phyloP scores from a whole-genome alignment of 371 early-diverging fungal species.

The Mucor irregularis region DNA sequence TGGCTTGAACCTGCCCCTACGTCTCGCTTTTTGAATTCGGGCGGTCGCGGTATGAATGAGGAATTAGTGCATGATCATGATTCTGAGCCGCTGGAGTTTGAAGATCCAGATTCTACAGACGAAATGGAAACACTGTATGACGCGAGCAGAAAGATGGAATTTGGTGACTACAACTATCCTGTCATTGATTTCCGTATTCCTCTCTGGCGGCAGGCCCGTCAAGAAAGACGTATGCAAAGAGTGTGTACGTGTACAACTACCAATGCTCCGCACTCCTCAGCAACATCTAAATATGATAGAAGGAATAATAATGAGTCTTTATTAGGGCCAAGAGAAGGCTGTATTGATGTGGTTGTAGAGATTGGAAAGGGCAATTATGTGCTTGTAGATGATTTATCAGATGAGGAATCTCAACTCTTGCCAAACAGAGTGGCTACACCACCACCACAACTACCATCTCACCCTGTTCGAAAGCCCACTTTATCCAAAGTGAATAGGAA shows the following conservation, averaged over 20 bases:
- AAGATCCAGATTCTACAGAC: constrained; percentile 39
- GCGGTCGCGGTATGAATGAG: constrained; percentile 41
- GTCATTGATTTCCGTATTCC: constrained; percentile 52
- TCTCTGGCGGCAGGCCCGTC: constrained; percentile 40
- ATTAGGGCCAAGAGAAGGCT: constrained; percentile 39
- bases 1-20: constrained; percentile 67
- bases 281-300: background rate
- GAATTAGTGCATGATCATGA: constrained; percentile 23
- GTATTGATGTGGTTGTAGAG: constrained; percentile 49
- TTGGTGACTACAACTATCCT: constrained; percentile 60
- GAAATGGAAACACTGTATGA: constrained; percentile 45
- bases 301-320: background rate
- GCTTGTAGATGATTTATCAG: constrained; percentile 23
- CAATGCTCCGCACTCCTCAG: too few species aligned
- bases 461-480: constrained; percentile 16
- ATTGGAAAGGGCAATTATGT: constrained; percentile 53
- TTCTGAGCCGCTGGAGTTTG: constrained; percentile 38
- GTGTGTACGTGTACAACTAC: constrained; percentile 1
- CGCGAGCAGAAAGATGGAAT: constrained; percentile 43
- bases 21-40: constrained; percentile 32
- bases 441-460: background rate
- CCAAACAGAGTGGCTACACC: too few species aligned
- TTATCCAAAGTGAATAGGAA: constrained; percentile 3
- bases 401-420: background rate
- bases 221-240: constrained; percentile 3